These are phyloP conservation scores for Penicillium bovifimosum DNA, from an alignment of 495 filamentous ascomycete species.

Conservation along the genomic window DNA sequence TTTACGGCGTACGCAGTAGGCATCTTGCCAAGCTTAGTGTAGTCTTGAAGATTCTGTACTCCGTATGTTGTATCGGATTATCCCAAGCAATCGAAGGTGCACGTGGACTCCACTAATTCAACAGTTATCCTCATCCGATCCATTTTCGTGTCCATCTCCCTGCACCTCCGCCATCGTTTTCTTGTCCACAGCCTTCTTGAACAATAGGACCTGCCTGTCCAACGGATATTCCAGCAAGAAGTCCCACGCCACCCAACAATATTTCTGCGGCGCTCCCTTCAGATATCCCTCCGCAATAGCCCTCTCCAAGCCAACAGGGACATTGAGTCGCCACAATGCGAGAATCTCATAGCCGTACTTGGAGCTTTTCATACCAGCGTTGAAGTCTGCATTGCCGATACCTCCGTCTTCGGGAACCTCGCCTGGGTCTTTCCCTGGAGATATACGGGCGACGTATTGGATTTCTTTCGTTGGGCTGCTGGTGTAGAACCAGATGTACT, in stretches of 20 bases:
- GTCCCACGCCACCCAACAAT: constrained; percentile 17
- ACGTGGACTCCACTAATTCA: too few species aligned
- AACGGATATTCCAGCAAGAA: constrained; percentile 8
- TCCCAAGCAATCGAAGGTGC: too few species aligned
- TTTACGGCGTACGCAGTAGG: too few species aligned
- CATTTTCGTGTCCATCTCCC: not conserved
- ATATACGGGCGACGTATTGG: constrained; percentile 19
- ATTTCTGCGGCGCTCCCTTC: constrained; percentile 28
- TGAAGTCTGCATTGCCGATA: constrained; percentile 39
- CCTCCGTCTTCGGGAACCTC: constrained; percentile 29
- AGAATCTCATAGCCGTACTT: constrained; percentile 35
- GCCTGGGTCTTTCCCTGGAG: constrained; percentile 21
- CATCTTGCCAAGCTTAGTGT: too few species aligned
- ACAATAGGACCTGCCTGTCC: not conserved
- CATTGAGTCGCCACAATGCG: constrained; percentile 24
- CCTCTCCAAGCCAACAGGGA: constrained; percentile 22
- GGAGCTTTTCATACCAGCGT: constrained; percentile 29
- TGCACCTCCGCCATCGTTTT: too few species aligned
- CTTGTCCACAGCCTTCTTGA: not conserved
- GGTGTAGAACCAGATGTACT: constrained; percentile 35
- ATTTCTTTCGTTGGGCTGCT: constrained; percentile 19
- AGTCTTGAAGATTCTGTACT: too few species aligned
- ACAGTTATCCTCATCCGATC: too few species aligned
- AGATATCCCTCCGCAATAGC: constrained; percentile 21
- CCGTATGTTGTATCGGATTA: too few species aligned